Percentiles rank a stretch among this genome's conserved stretches.
phyloP scores from a whole-genome alignment of 306 rosid genomes.

The Mimosa pudica region DNA sequence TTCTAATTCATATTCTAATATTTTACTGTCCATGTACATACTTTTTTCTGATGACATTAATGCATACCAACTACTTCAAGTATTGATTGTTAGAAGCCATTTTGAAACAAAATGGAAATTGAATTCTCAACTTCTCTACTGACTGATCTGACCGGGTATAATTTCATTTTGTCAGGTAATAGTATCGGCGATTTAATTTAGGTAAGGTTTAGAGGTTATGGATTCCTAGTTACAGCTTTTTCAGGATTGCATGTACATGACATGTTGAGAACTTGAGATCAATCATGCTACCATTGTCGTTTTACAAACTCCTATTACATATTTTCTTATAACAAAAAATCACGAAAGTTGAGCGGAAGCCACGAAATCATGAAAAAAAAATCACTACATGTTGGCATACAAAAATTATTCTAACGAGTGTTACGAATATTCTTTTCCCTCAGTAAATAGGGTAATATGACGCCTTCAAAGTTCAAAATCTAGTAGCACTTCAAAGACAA shows the following conservation, averaged over 20 bases:
- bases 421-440: background rate
- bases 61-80: background rate
- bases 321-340: no score
- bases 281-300: background rate
- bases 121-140: constrained; percentile 8
- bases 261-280: background rate
- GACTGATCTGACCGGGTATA: background rate
- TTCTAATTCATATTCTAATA: background rate
- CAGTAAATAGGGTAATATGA: no score
- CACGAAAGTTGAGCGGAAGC: no score
- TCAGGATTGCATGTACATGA: background rate
- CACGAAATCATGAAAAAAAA: background rate
- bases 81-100: background rate
- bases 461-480: background rate
- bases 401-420: background rate
- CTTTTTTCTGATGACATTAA: background rate
- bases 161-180: background rate
- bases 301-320: no score
- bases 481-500: background rate
- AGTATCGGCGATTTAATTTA: background rate
- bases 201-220: background rate
- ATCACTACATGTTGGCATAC: background rate
- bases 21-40: background rate
- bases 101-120: background rate
- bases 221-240: background rate